phyloP scores from a whole-genome alignment of 2,329 filamentous ascomycete species.

The Aspergillus sergii region DNA sequence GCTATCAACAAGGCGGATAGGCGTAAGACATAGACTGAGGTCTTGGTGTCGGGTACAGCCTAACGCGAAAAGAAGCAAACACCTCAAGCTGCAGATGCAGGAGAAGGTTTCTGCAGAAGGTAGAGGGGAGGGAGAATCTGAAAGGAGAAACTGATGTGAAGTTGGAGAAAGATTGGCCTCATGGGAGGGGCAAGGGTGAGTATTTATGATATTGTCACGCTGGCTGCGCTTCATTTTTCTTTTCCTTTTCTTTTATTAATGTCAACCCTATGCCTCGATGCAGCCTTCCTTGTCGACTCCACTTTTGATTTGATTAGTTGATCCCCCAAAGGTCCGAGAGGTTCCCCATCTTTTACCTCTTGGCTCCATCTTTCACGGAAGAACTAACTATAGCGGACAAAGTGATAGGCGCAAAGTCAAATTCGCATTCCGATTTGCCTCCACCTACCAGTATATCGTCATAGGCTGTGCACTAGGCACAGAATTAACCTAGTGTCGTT shows the following conservation, averaged over 20 bases:
- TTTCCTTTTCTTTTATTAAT: conserved; percentile 8
- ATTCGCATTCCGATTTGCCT: conserved; percentile 5
- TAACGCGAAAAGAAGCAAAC: conserved; percentile 9
- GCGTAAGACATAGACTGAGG: conserved; percentile 1
- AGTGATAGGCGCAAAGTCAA: conserved; percentile 3
- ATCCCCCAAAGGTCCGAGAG: conserved; percentile 5
- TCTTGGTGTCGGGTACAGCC: conserved; percentile 9
- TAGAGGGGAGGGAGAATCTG: not conserved
- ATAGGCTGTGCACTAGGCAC: conserved; percentile 4
- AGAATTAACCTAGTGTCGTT: not conserved
- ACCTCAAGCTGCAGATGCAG: not conserved
- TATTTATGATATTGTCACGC: conserved; percentile 12
- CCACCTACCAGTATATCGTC: conserved; percentile 7
- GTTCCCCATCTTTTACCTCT: conserved; percentile 13
- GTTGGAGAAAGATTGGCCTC: not conserved
- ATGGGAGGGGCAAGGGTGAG: conserved; percentile 9
- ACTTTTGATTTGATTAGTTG: conserved; percentile 8
- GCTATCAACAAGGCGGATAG: conserved; percentile 19
- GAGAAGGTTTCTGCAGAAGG: not conserved
- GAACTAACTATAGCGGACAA: conserved; percentile 7
- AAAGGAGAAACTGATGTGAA: conserved; percentile 4
- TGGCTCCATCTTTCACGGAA: conserved; percentile 1
- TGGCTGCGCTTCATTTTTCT: not conserved
- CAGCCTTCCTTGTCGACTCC: conserved; percentile 9
- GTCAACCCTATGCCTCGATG: conserved; percentile 1